A percentile compares a stretch with the other conserved stretches of the same genome.
These are phyloP conservation scores for Leccinum rimulosum DNA, from an alignment of 768 basidiomycete genomes.

Conservation along the genomic window DNA sequence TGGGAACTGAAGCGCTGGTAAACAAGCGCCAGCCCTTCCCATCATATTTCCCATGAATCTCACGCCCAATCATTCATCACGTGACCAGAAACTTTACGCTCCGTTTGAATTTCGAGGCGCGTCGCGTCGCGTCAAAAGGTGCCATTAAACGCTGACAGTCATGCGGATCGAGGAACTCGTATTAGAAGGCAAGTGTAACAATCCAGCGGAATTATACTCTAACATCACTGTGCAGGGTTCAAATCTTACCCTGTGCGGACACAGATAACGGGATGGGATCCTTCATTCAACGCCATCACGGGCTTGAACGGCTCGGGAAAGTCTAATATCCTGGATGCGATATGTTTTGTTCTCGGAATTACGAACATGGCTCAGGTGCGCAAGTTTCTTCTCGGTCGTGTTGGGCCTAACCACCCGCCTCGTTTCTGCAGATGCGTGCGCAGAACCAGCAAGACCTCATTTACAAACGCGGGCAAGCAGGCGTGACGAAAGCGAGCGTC, in stretches of 20 bases:
- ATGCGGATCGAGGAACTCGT: constrained; percentile 97
- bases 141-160: constrained; percentile 13
- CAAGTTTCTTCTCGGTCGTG: neutral
- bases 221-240: constrained; percentile 59
- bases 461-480: constrained; percentile 98
- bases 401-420: neutral
- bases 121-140: constrained; percentile 30
- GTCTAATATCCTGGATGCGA: constrained; percentile 98
- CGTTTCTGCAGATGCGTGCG: constrained; percentile 74
- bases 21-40: constrained; percentile 1
- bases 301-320: constrained; percentile 96
- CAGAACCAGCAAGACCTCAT: constrained; percentile 96
- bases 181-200: constrained; percentile 63
- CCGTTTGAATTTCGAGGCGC: constrained; percentile 27
- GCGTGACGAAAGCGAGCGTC: constrained; percentile 94
- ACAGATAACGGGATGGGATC: constrained; percentile 94
- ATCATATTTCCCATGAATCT: constrained; percentile 1
- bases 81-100: constrained; percentile 20
- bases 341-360: constrained; percentile 97
- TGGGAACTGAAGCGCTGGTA: constrained; percentile 14
- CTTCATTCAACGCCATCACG: constrained; percentile 98
- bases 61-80: constrained; percentile 4
- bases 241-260: constrained; percentile 98
- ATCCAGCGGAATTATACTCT: neutral
- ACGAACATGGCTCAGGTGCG: constrained; percentile 92